phyloP scores from a whole-genome alignment of 768 basidiomycete species.

The Xerocomellus intermedius region DNA sequence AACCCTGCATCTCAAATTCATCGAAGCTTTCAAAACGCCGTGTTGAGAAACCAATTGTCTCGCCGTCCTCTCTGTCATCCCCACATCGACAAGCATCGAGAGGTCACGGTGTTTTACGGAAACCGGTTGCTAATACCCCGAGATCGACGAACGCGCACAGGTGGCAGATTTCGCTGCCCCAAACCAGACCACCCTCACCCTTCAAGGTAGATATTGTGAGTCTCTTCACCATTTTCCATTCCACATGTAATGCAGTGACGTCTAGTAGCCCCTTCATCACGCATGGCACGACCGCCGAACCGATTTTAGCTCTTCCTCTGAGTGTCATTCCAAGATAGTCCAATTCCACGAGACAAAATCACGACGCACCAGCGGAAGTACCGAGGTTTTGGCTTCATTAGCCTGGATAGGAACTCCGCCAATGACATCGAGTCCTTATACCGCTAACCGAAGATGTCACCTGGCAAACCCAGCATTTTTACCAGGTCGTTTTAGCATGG shows the following conservation, averaged over 20 bases:
- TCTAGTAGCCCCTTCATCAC: conserved; percentile 29
- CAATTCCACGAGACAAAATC: conserved; percentile 1
- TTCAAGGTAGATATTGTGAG: conserved; percentile 28
- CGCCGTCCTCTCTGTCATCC: background rate
- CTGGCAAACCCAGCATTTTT: background rate
- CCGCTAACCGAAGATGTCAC: background rate
- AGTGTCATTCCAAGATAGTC: background rate
- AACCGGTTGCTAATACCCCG: conserved; percentile 1
- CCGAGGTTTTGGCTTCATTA: conserved; percentile 33
- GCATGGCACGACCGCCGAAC: conserved; percentile 28
- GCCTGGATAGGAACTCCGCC: conserved; percentile 30
- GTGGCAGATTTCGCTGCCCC: conserved; percentile 17
- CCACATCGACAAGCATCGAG: background rate
- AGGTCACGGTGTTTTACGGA: background rate
- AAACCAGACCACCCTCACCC: conserved; percentile 25
- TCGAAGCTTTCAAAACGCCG: conserved; percentile 12
- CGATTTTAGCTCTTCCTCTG: conserved; percentile 11
- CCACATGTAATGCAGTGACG: conserved; percentile 12
- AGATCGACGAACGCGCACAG: background rate
- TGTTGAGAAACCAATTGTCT: background rate
- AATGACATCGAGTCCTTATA: background rate
- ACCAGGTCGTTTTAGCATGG: conserved; percentile 28
- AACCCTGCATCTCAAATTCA: background rate
- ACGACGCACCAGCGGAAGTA: conserved; percentile 14
- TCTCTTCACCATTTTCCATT: background rate